Evolutionary conservation across 164 flowering plant genomes (phyloP).

Genomic region (Malania oleifera): DNA sequence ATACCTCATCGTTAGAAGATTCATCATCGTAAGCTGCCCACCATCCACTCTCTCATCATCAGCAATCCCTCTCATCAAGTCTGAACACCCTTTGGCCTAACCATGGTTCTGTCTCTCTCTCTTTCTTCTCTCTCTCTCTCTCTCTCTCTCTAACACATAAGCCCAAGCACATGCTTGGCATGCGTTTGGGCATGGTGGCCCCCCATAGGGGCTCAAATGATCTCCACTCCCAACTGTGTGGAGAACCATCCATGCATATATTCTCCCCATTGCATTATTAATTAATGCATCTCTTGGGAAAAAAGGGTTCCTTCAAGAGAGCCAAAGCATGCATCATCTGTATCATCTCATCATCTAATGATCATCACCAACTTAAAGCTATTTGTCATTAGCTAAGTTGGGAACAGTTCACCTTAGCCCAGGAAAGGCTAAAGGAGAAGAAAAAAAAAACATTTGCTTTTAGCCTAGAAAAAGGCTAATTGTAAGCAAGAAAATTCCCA

Average conservation of each 20-base stretch:
- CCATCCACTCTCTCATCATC: conserved; percentile 9
- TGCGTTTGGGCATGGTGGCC: conserved; percentile 33
- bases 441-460: neutral
- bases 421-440: conserved; percentile 16
- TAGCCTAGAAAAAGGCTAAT: conserved; percentile 31
- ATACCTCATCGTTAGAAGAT: conserved; percentile 61
- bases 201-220: conserved; percentile 42
- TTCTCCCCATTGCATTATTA: conserved; percentile 15
- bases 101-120: conserved; percentile 60
- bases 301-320: conserved; percentile 33
- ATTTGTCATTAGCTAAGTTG: conserved; percentile 22
- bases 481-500: conserved; percentile 9
- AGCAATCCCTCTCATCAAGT: conserved; percentile 14
- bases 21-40: conserved; percentile 6
- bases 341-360: neutral
- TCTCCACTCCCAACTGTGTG: conserved; percentile 21
- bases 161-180: conserved; percentile 25
- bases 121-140: conserved; percentile 20
- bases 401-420: conserved; percentile 22
- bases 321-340: conserved; percentile 17
- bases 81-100: conserved; percentile 60
- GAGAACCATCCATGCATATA: conserved; percentile 28
- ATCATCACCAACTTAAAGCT: conserved; percentile 31
- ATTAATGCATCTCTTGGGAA: conserved; percentile 33
- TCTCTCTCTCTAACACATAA: conserved; percentile 20